Conservation (phyloP, 768 basidiomycete species). For the Rhodosporidiobolus odoratus region DNA sequence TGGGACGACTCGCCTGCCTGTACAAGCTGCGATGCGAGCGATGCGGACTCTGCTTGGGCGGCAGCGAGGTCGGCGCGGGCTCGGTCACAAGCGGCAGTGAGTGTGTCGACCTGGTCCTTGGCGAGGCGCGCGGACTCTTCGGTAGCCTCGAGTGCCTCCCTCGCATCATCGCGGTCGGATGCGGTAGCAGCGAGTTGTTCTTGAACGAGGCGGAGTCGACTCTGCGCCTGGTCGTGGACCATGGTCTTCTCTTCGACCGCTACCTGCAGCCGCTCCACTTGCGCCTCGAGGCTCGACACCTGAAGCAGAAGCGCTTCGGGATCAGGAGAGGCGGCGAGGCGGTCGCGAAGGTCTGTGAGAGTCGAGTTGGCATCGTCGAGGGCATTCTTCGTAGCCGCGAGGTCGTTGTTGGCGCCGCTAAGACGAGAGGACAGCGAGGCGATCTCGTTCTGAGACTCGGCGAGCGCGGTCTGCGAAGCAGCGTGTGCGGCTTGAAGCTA, state of each 20-base stretch:
- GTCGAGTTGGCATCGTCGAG: not conserved
- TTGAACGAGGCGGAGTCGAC: slow-evolving; percentile 16
- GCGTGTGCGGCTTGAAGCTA: not conserved
- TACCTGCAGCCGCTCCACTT: slow-evolving; percentile 2
- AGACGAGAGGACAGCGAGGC: not conserved
- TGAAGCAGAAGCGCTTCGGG: not conserved
- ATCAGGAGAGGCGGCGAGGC: not conserved
- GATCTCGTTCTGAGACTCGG: not conserved
- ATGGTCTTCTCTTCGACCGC: slow-evolving; percentile 8
- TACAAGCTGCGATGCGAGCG: not conserved
- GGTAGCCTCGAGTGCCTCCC: not conserved
- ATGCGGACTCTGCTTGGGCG: not conserved
- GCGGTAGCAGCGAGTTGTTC: slow-evolving; percentile 19
- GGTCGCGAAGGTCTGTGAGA: not conserved
- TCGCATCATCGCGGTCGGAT: not conserved
- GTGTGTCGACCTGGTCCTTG: not conserved
- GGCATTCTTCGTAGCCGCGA: slow-evolving; percentile 3
- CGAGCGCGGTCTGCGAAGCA: not conserved
- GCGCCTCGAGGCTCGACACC: not conserved
- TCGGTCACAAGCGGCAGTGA: not conserved
- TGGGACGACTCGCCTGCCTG: not conserved
- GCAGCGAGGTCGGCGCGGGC: not conserved
- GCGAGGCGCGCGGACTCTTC: not conserved
- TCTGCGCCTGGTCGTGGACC: slow-evolving; percentile 13
- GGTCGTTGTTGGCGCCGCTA: not conserved